Conservation (phyloP, 768 basidiomycete genomes). For the Coprinopsis cinerea region DNA sequence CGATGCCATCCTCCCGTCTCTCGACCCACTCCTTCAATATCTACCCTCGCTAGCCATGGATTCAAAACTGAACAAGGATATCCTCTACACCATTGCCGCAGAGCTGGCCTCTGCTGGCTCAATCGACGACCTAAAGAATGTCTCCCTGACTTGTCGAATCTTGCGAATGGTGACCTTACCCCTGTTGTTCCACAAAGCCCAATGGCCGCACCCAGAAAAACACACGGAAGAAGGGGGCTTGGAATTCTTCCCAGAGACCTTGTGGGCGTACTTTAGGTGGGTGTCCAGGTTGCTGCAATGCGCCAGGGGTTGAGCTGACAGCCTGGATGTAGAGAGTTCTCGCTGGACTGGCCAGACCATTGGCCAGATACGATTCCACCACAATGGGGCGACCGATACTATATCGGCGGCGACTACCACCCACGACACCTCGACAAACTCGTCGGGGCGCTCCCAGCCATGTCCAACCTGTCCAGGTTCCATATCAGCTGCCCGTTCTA, state of each 20-base stretch:
- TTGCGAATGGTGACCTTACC: slow-evolving; percentile 16
- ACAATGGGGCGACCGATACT: slow-evolving; percentile 32
- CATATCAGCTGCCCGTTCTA: slow-evolving; percentile 35
- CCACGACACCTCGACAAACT: slow-evolving; percentile 33
- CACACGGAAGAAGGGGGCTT: slow-evolving; percentile 30
- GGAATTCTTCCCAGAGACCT: slow-evolving; percentile 31
- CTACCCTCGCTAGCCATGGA: slow-evolving; percentile 1
- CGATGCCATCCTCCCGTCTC: not conserved
- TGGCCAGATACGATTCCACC: slow-evolving; percentile 37
- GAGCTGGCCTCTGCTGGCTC: not conserved
- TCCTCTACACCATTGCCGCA: slow-evolving; percentile 8
- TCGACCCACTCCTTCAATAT: not conserved
- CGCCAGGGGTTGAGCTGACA: not conserved
- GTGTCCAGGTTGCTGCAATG: slow-evolving; percentile 8
- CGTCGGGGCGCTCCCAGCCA: slow-evolving; percentile 29
- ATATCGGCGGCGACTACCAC: slow-evolving; percentile 27
- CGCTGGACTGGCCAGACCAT: slow-evolving; percentile 38
- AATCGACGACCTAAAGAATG: slow-evolving; percentile 3
- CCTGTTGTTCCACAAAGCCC: slow-evolving; percentile 28
- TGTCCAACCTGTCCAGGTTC: slow-evolving; percentile 29
- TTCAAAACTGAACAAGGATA: slow-evolving; percentile 6
- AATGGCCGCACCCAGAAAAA: slow-evolving; percentile 36
- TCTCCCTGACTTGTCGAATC: slow-evolving; percentile 4
- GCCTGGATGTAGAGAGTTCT: slow-evolving; percentile 23
- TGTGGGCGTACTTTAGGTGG: slow-evolving; percentile 35